These are phyloP conservation scores for Primulina huaijiensis DNA, from an alignment of 257 asterid species.

Conservation along the genomic window DNA sequence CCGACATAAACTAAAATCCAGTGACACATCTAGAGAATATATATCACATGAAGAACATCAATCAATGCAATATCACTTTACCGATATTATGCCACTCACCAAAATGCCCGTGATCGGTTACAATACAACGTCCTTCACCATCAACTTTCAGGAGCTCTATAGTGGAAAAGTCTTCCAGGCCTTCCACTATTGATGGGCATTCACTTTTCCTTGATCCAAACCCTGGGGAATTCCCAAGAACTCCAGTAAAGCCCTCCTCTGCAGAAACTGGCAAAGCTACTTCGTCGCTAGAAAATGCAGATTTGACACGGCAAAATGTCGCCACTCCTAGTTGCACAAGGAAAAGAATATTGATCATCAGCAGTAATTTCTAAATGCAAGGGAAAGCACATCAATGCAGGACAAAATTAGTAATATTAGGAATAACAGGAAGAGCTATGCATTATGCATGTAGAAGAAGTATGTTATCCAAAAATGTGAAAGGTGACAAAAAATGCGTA, in stretches of 20 bases:
- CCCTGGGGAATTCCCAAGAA: conserved; percentile 47
- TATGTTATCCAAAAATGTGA: background rate
- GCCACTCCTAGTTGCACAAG: conserved; percentile 65
- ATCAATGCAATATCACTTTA: conserved; percentile 9
- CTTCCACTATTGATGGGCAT: conserved; percentile 38
- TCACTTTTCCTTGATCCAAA: conserved; percentile 44
- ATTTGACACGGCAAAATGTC: conserved; percentile 85
- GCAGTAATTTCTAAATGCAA: conserved; percentile 4
- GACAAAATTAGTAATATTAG: background rate
- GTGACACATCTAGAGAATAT: background rate
- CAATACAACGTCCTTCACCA: conserved; percentile 92
- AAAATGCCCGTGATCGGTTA: conserved; percentile 87
- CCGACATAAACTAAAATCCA: conserved; percentile 4
- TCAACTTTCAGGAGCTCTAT: conserved; percentile 78
- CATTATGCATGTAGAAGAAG: background rate
- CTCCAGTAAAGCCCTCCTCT: conserved; percentile 92
- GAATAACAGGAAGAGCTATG: background rate
- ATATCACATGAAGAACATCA: conserved; percentile 3
- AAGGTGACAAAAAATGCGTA: background rate
- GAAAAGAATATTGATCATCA: conserved; percentile 6
- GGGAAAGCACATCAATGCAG: background rate
- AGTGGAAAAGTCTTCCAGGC: conserved; percentile 56
- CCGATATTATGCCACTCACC: conserved; percentile 44
- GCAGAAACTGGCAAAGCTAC: conserved; percentile 81
- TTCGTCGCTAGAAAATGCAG: conserved; percentile 71